Evolutionary conservation across 345 rosid species (phyloP).

Genomic region (Eucalyptus camaldulensis): DNA sequence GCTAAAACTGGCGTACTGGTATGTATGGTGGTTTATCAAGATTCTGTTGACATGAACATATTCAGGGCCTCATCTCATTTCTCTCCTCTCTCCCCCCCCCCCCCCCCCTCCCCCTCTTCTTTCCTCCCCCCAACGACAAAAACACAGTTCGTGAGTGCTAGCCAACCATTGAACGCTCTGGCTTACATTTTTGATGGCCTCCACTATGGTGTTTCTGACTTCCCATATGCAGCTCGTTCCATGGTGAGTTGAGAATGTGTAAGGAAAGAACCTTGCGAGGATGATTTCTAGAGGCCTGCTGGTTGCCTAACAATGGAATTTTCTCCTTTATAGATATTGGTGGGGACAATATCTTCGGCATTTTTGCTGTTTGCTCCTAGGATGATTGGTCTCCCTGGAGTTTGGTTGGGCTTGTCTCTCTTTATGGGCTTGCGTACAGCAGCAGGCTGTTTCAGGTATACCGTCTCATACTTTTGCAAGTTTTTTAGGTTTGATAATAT

Average conservation of each 20-base stretch:
- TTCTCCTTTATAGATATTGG: conserved; percentile 42
- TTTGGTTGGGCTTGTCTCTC: conserved; percentile 86
- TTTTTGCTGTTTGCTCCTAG: conserved; percentile 53
- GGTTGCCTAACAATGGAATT: background rate
- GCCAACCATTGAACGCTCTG: conserved; percentile 83
- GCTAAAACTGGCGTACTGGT: conserved; percentile 76
- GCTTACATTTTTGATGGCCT: conserved; percentile 95
- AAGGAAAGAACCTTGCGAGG: background rate
- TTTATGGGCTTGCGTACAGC: conserved; percentile 74
- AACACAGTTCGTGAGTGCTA: conserved; percentile 68
- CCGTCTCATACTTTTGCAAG: background rate
- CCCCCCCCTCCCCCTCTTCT: no score
- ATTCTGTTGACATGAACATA: background rate
- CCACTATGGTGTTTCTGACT: conserved; percentile 91
- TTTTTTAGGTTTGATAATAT: background rate
- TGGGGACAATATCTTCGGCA: conserved; percentile 53
- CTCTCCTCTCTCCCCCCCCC: no score
- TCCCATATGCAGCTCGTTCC: conserved; percentile 75
- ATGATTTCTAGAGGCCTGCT: background rate
- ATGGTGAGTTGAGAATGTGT: conserved; percentile 33
- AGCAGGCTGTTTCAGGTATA: conserved; percentile 74
- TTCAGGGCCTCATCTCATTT: background rate
- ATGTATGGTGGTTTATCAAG: background rate
- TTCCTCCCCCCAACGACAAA: background rate
- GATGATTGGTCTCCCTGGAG: conserved; percentile 60